phyloP scores from a whole-genome alignment of 208 protist genomes.

The Naegleria gruberi region DNA sequence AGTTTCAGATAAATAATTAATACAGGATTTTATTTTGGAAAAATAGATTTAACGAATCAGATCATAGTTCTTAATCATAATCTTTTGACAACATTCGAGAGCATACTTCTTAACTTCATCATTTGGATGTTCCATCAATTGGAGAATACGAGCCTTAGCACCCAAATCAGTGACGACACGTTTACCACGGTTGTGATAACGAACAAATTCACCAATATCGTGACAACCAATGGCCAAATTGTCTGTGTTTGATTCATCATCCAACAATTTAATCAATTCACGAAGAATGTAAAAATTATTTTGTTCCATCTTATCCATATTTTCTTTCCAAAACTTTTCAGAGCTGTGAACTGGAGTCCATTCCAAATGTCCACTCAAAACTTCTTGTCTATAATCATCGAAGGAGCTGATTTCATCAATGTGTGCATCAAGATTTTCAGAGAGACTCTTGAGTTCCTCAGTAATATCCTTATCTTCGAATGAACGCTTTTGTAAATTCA shows the following conservation, averaged over 20 bases:
- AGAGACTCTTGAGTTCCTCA: slow-evolving; percentile 54
- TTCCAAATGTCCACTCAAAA: slow-evolving; percentile 67
- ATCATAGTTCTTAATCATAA: slow-evolving; percentile 16
- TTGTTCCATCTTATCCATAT: slow-evolving; percentile 68
- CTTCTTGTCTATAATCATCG: slow-evolving; percentile 76
- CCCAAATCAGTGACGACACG: slow-evolving; percentile 54
- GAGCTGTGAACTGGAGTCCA: slow-evolving; percentile 81
- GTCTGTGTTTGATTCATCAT: slow-evolving; percentile 50
- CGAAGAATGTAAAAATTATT: slow-evolving; percentile 74
- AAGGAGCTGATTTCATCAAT: slow-evolving; percentile 79
- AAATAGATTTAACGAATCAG: background rate
- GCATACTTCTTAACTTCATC: slow-evolving; percentile 7
- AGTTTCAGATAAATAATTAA: no score
- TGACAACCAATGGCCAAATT: slow-evolving; percentile 68
- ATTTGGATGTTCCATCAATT: background rate
- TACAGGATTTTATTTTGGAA: no score
- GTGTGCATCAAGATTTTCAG: slow-evolving; percentile 57
- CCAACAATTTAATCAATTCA: slow-evolving; percentile 68
- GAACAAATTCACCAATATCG: slow-evolving; percentile 78
- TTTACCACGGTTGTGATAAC: slow-evolving; percentile 74
- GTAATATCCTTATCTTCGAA: slow-evolving; percentile 80
- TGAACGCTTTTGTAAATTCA: slow-evolving; percentile 60
- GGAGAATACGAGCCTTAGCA: slow-evolving; percentile 36
- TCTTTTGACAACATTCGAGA: slow-evolving; percentile 13
- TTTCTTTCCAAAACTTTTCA: slow-evolving; percentile 84